These are phyloP conservation scores for Aspergillus pseudoterreus DNA, from an alignment of 2,329 filamentous ascomycete genomes.

Conservation along the genomic window DNA sequence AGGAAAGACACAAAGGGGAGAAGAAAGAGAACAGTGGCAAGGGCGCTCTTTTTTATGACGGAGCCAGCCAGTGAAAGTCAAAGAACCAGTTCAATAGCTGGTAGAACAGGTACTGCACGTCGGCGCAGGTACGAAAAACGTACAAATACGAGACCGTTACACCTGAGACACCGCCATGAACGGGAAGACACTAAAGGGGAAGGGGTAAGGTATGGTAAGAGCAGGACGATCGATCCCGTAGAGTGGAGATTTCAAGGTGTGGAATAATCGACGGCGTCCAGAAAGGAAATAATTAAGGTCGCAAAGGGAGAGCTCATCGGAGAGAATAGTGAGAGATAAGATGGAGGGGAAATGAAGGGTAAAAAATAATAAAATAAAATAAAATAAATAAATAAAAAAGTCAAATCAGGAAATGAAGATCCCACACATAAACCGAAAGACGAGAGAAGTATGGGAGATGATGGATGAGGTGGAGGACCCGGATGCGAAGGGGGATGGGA, in stretches of 20 bases:
- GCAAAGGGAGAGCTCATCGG: conserved; percentile 8
- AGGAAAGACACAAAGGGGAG: background rate
- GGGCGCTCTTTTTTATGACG: too few species aligned
- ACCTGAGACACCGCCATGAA: conserved; percentile 21
- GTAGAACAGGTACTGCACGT: background rate
- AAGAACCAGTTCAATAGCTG: too few species aligned
- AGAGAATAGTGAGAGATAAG: conserved; percentile 6
- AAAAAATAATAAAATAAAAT: background rate
- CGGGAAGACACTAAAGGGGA: background rate
- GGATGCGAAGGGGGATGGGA: background rate
- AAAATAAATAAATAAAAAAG: background rate
- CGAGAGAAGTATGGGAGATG: background rate
- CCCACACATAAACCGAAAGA: background rate
- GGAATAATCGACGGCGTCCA: background rate
- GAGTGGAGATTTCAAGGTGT: background rate
- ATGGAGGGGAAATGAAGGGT: background rate
- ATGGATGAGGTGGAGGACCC: background rate
- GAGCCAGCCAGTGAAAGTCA: too few species aligned
- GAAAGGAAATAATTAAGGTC: conserved; percentile 1
- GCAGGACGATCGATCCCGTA: background rate
- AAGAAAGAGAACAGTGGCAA: background rate
- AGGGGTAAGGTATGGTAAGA: background rate
- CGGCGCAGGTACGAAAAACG: conserved; percentile 8
- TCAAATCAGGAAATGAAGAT: background rate
- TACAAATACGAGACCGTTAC: conserved; percentile 18